Base-by-base conservation (phyloP, 2,329 filamentous ascomycete genomes). In the Colletotrichum sp. region DNA sequence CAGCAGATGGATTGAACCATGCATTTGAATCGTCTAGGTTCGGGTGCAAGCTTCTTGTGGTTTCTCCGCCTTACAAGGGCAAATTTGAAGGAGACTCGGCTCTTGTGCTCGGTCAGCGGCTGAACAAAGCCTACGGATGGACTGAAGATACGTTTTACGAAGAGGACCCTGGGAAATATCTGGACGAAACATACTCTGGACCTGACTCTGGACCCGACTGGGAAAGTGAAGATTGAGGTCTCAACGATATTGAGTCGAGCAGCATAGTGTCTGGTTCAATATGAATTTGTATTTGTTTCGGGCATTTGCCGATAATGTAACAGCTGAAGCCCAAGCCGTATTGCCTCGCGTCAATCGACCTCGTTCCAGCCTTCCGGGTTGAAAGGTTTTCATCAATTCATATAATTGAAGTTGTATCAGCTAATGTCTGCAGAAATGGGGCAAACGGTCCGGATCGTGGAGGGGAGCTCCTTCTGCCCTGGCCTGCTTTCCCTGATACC, bases 121-220 rank as follows among this genome's bases (percentile, higher is more conserved):
- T 88, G 70, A 82, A 78, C 9, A 79, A 81, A 22, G 70, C 79
- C 9, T 87, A 86, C 75, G 85, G 84, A 5, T 87, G 85, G 85
- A 75, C 70, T 5, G 78, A 82, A 22, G 39, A 77, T 6, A 84
- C 81, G 0, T 87, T 87, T 79, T 74, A 71, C 8, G 60, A 48
- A 48, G 43, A 48, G 43, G 43, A 48, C n/a, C 39, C 39, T 43
- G 18, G 18, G 39, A 43, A 43, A 43, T n/a, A 43, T 7, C 8
- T n/a, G 8, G 18, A 43, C 3, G 39, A n/a, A 43, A 12, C 27
- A 2, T 28, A 4, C 13, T 58, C 27, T 58, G 15, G 13, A 58
- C 12, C n/a, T 10, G 10, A 3, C 43, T 48, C 27, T 0, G 55
- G 4, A 28, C 22, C 43, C n/a, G 43, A 48, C 10, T 2, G 10